These are phyloP conservation scores for Jimgerdemannia flammicorona DNA, from an alignment of 192 early-diverging fungal species.

Conservation along the genomic window DNA sequence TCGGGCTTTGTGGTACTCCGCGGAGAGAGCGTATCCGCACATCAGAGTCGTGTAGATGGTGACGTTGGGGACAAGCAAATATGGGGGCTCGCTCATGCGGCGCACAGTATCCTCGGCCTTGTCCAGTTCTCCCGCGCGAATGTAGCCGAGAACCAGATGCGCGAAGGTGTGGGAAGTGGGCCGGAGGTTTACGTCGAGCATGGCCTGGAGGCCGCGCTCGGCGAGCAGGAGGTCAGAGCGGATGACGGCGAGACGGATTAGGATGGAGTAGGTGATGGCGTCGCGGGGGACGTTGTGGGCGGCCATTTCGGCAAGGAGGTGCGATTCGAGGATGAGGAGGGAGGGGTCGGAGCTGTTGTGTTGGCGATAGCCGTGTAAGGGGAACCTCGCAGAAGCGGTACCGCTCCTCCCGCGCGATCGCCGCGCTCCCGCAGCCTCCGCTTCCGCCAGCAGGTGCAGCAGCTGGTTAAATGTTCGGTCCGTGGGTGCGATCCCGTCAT, in stretches of 20 bases:
- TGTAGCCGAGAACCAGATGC: not conserved
- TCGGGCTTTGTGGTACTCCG: not conserved
- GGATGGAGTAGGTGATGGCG: not conserved
- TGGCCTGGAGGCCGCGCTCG: not conserved
- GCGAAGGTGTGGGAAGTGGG: not conserved
- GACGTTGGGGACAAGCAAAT: not conserved
- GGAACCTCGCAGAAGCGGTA: no score
- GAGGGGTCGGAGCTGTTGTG: not conserved
- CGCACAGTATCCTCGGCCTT: not conserved
- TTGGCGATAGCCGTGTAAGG: no score
- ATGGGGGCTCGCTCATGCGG: not conserved
- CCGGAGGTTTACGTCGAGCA: not conserved
- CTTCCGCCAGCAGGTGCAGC: not conserved
- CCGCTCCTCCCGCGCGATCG: no score
- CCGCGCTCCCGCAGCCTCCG: not conserved
- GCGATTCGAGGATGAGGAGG: not conserved
- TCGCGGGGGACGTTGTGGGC: not conserved
- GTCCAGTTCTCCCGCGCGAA: not conserved
- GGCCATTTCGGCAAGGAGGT: not conserved
- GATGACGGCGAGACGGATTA: not conserved
- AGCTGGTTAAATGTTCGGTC: not conserved
- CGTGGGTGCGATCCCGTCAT: not conserved
- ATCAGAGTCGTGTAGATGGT: not conserved
- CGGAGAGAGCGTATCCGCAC: not conserved
- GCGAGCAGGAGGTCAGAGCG: not conserved